Percentiles rank a stretch among this genome's conserved stretches.
Evolutionary conservation across 2,329 filamentous ascomycete species (phyloP).

Genomic region (Pseudodiploospora longispora): DNA sequence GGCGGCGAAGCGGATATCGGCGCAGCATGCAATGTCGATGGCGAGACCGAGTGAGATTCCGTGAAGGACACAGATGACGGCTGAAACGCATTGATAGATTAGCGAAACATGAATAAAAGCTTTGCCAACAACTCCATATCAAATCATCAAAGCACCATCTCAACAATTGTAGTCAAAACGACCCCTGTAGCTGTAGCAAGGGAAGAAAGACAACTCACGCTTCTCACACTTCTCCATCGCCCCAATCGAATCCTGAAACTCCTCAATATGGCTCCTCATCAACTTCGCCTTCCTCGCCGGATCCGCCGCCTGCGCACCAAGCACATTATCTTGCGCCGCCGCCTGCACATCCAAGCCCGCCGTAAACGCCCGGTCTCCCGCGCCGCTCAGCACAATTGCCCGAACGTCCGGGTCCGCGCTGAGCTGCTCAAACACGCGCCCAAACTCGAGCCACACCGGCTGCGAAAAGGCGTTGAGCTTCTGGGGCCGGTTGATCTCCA

Average conservation of each 20-base stretch:
- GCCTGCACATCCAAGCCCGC: conserved; percentile 76
- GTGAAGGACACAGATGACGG: conserved; percentile 75
- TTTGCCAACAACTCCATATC: background rate
- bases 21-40: conserved; percentile 63
- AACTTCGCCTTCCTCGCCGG: conserved; percentile 53
- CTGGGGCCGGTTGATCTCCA: conserved; percentile 79
- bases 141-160: conserved; percentile 9
- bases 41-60: conserved; percentile 70
- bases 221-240: conserved; percentile 83
- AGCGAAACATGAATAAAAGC: background rate
- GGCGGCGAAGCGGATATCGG: conserved; percentile 62
- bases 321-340: conserved; percentile 45
- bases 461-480: conserved; percentile 87
- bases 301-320: conserved; percentile 38
- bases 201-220: conserved; percentile 40
- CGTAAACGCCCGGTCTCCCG: conserved; percentile 77
- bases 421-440: conserved; percentile 61
- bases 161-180: background rate
- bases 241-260: conserved; percentile 73
- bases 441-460: conserved; percentile 79
- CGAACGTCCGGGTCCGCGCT: conserved; percentile 66
- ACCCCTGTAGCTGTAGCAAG: background rate
- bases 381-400: conserved; percentile 69
- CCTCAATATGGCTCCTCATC: conserved; percentile 60
- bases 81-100: conserved; percentile 28